Conservation (phyloP, 495 filamentous ascomycete genomes). For the Penicillium psychrofluorescens region DNA sequence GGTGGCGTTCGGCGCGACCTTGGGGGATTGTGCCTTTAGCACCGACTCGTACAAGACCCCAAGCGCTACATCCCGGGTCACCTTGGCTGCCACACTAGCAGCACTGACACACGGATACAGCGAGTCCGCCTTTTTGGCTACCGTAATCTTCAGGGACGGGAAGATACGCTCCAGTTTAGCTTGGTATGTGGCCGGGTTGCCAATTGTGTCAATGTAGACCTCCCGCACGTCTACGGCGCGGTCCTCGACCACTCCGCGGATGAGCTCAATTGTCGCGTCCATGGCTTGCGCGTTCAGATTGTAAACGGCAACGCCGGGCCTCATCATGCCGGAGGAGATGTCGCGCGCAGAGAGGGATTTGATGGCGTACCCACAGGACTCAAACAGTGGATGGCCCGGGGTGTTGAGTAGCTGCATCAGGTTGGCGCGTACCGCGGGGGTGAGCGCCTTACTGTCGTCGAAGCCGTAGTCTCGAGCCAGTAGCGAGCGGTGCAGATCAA, state of each 20-base stretch:
- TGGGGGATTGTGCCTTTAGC: slow-evolving; percentile 5
- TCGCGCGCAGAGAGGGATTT: slow-evolving; percentile 76
- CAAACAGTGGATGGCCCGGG: slow-evolving; percentile 51
- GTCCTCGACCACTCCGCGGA: slow-evolving; percentile 61
- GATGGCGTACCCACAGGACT: slow-evolving; percentile 74
- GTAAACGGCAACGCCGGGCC: slow-evolving; percentile 54
- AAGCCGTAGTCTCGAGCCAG: slow-evolving; percentile 74
- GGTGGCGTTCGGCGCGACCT: not conserved
- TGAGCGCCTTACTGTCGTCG: slow-evolving; percentile 87
- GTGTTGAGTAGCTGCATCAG: slow-evolving; percentile 74
- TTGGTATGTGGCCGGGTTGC: slow-evolving; percentile 75
- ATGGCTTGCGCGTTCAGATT: slow-evolving; percentile 98
- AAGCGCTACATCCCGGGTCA: slow-evolving; percentile 83
- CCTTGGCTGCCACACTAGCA: slow-evolving; percentile 90
- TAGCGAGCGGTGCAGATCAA: slow-evolving; percentile 57
- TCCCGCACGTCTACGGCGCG: slow-evolving; percentile 72
- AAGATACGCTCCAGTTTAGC: slow-evolving; percentile 76
- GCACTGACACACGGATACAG: slow-evolving; percentile 91
- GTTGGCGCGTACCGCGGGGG: slow-evolving; percentile 58
- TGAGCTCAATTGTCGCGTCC: slow-evolving; percentile 86
- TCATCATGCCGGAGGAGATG: slow-evolving; percentile 75
- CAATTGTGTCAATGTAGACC: slow-evolving; percentile 94
- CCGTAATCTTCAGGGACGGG: slow-evolving; percentile 71
- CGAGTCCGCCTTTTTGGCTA: slow-evolving; percentile 93
- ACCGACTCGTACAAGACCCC: slow-evolving; percentile 62